Base-by-base conservation (phyloP, 768 basidiomycete species). In the Termitomyces sp. region DNA sequence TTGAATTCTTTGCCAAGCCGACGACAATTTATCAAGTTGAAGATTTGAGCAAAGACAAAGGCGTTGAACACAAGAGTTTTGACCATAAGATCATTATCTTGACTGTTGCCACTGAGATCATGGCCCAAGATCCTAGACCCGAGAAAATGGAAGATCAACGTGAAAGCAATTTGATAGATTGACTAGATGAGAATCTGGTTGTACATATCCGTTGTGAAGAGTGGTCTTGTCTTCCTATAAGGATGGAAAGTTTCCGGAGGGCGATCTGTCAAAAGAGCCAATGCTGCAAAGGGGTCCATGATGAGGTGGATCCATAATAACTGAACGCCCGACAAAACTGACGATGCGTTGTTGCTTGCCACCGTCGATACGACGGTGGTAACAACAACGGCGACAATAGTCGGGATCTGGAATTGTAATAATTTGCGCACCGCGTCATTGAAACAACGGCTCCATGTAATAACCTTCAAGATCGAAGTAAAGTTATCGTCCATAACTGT, bases 401-500 rank as follows among this genome's bases (percentile, higher is more conserved):
- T 91, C 26, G 91, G 91, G 60, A 93, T 80, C 74, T 94, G 94
- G 81, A 97, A 97, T 76, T 98, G 96, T 60, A 99, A 70, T 77
- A 98, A 99, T 77, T 98, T 99, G 70, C 89, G 87, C 53, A 98
- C 97, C 0, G 95, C 87, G 68, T 99, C 97, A 71, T 98, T 99
- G 62, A 99, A 96, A 67, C 94, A 96, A 51, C 97, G 91, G 46
- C 97, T 97, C 96, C 97, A 98, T 80, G 96, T 95, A 66, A 98
- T 97, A 57, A 97, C 97, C 66, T 93, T 89, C 64, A 98, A 93
- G 67, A 99, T 95, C 2, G 93, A 95, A 5, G 93, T 77, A 70
- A 99, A 98, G 70, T 96, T 95, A 74, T 95, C 94, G 69, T 95
- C 91, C 95, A 97, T 96, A 46, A 98, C 85, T 66, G 98, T 95